Evolutionary conservation across 202 grass and related monocot genomes (phyloP).

Genomic region (Cymbopogon flexuosus): DNA sequence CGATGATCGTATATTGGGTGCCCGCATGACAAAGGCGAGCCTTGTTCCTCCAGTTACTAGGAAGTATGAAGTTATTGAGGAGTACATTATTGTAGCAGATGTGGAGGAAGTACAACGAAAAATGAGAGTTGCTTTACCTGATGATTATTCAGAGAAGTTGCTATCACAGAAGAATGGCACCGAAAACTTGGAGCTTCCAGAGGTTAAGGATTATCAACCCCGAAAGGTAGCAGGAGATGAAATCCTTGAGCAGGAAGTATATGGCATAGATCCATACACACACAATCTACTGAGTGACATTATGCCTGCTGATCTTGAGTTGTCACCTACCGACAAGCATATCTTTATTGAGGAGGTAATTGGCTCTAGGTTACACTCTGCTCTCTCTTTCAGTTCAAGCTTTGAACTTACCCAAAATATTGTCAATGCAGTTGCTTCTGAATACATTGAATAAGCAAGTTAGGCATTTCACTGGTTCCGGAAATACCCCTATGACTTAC

Average conservation of each 20-base stretch:
- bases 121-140: constrained; percentile 85
- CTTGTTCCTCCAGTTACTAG: constrained; percentile 95
- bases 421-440: constrained; percentile 62
- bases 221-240: constrained; percentile 72
- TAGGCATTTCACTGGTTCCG: constrained; percentile 73
- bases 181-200: constrained; percentile 88
- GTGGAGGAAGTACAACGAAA: constrained; percentile 85
- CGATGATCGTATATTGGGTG: constrained; percentile 91
- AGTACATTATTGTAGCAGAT: constrained; percentile 92
- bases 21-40: constrained; percentile 98
- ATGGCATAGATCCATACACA: constrained; percentile 97
- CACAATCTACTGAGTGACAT: constrained; percentile 85
- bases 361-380: not conserved
- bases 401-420: constrained; percentile 22
- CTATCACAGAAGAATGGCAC: constrained; percentile 80
- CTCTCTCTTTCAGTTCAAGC: constrained; percentile 4
- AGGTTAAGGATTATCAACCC: constrained; percentile 96
- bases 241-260: constrained; percentile 96
- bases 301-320: constrained; percentile 72
- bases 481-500: constrained; percentile 93
- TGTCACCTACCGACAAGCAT: constrained; percentile 62
- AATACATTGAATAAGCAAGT: constrained; percentile 92
- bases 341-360: constrained; percentile 94
- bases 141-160: constrained; percentile 91
- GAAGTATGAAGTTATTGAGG: constrained; percentile 92